Base-by-base conservation (phyloP, 495 filamentous ascomycete species). In the Tuber melanosporum region DNA sequence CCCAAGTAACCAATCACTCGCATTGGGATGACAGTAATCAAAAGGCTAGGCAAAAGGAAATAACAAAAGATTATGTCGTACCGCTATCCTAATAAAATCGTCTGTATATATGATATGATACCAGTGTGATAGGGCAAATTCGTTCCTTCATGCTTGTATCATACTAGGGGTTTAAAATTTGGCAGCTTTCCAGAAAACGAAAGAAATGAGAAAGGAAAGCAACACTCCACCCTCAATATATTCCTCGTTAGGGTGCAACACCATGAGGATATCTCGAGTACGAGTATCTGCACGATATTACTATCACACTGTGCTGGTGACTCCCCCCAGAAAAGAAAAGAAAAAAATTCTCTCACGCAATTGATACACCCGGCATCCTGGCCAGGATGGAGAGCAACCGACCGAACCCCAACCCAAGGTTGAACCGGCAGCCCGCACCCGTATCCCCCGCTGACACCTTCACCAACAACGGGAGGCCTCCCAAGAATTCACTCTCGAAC, bases 351-450 rank as follows among this genome's bases (percentile, higher is more conserved):
- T 57, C 52, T 57, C 52, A 12, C 52, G 52, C 52, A 57, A 57
- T 57, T 57, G 52, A 57, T 22, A 57, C n/a, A 26, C 52, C 52
- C 52, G 52, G 52, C n/a, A 57, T 57, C 52, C 9, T 26, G n/a
- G 52, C 52, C 52, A 57, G 22, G n/a, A 26, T 57, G 9, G 22
- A 57, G 52, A 57, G 52, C 49, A 57, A n/a, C 49, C 49, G 49
- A 57, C 49, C 49, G 52, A 57, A 57, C 52, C 52, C 52, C 52
- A 57, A 57, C 52, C 52, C 52, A n/a, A 57, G n/a, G 26, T 57
- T n/a, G n/a, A 57, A 57, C 52, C 52, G 52, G n/a, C 52, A 57
- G 52, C 52, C 47, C 47, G 47, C 47, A 49, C 47, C 47, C n/a
- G 52, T 57, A 22, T 20, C 47, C 39, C 47, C 22, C 52, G 12